Base-by-base conservation (phyloP, 176 grass and related monocot species). In the Puya raimondii region DNA sequence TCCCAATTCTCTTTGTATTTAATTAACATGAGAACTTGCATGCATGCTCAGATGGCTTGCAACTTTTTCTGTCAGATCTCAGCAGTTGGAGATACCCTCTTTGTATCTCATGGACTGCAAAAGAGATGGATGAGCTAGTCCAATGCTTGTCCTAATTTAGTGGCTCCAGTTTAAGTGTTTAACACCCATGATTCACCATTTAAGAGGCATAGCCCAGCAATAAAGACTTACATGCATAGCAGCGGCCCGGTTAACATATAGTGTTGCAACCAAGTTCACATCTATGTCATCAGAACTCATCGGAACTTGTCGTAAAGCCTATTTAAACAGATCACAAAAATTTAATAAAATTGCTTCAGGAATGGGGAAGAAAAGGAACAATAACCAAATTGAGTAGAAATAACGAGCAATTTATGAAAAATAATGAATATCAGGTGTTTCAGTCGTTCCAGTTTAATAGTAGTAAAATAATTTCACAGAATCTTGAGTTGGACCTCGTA, bases 191-290 rank as follows among this genome's bases (percentile, higher is more conserved):
- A 25, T 64, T 17, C 23, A 22, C 18, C 23, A 26, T 26, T 65
- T 9, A 69, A 47, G 10, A 49, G 10, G 17, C 58, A 76, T 57
- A 50, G 50, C 75, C 16, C 65, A 25, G 69, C 66, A 80, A 25
- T 0, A 67, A 79, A 80, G 52, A 82, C 79, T 90, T 65, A 90
- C 93, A 83, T 96, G 86, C 81, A 96, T 87, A 69, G 93, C 73
- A 61, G 84, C 91, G 81, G 93, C 93, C 58, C 93, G 79, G 48
- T 96, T 96, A 64, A 85, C 66, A 75, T 96, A 96, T 50, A 92
- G 50, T 72, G 86, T 80, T 53, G 84, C 75, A 64, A 83, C 53
- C 84, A 92, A 77, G 15, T 74, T 83, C 65, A 57, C 78, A 64
- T 90, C 84, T 51, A 76, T 90, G 14, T 71, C 76, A 74, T 76